These are phyloP conservation scores for Cutaneotrichosporon sp. DNA, from an alignment of 1,284 basidiomycete species.

Conservation along the genomic window DNA sequence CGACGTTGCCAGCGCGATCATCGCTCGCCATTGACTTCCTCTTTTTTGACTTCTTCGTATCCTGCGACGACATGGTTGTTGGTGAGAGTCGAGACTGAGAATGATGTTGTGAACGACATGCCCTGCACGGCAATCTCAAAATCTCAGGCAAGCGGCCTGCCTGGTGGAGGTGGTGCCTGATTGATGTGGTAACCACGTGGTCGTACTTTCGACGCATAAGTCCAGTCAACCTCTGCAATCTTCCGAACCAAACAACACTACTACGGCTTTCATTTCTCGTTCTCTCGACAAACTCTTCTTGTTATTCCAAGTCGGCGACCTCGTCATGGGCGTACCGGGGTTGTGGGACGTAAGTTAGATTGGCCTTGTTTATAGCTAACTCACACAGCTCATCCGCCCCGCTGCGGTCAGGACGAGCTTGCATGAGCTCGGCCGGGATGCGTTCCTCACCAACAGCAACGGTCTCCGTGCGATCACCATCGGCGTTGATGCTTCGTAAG, in stretches of 20 bases:
- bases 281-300: too few relatives aligned
- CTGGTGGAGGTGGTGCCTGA: slow-evolving; percentile 1
- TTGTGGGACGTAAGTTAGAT: slow-evolving; percentile 47
- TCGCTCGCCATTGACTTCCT: slow-evolving; percentile 30
- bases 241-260: neutral
- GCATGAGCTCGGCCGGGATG: slow-evolving; percentile 35
- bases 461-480: slow-evolving; percentile 44
- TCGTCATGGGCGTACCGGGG: slow-evolving; percentile 47
- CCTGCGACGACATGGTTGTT: slow-evolving; percentile 12
- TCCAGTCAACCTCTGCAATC: neutral
- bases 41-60: slow-evolving; percentile 30
- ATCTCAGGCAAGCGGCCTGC: too few relatives aligned
- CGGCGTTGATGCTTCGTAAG: slow-evolving; percentile 50
- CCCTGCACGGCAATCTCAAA: too few relatives aligned
- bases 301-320: too few relatives aligned
- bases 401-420: slow-evolving; percentile 36
- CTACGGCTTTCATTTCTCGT: too few relatives aligned
- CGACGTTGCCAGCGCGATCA: neutral
- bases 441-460: slow-evolving; percentile 38
- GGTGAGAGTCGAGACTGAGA: neutral
- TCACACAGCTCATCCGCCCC: slow-evolving; percentile 40
- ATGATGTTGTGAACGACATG: neutral
- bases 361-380: neutral
- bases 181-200: neutral
- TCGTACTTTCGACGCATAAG: neutral